phyloP scores from a whole-genome alignment of 2,329 filamentous ascomycete species.

The Pyrenochaeta sp. region DNA sequence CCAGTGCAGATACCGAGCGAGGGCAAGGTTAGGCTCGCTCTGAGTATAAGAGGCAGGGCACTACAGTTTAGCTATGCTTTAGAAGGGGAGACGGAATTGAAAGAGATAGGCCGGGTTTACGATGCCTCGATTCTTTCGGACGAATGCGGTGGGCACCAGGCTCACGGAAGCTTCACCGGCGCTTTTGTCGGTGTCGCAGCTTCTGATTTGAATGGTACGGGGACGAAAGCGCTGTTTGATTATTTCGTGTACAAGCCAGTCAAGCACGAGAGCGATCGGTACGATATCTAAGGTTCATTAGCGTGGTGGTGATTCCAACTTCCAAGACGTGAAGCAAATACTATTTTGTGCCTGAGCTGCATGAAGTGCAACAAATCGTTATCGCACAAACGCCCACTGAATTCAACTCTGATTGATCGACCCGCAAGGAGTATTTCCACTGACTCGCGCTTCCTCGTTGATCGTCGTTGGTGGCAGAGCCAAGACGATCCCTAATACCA shows the following conservation, averaged over 20 bases:
- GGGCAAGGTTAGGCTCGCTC: slow-evolving; percentile 62
- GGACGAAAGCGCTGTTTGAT: slow-evolving; percentile 37
- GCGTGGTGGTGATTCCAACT: neutral
- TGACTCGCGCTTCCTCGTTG: no score
- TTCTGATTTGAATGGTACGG: slow-evolving; percentile 42
- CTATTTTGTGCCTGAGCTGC: neutral
- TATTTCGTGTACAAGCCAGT: slow-evolving; percentile 43
- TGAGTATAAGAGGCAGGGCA: slow-evolving; percentile 59
- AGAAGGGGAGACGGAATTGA: slow-evolving; percentile 52
- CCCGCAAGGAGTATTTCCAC: no score
- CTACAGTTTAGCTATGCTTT: slow-evolving; percentile 67
- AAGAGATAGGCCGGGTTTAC: slow-evolving; percentile 62
- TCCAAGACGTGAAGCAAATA: no score
- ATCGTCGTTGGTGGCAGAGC: no score
- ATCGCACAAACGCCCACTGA: no score
- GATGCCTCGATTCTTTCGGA: slow-evolving; percentile 68
- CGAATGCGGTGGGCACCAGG: slow-evolving; percentile 68
- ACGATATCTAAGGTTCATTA: slow-evolving; percentile 33
- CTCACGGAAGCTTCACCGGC: slow-evolving; percentile 69
- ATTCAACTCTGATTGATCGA: no score
- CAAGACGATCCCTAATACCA: neutral
- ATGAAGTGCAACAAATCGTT: no score
- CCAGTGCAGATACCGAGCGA: slow-evolving; percentile 61
- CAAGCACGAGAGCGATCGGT: slow-evolving; percentile 39
- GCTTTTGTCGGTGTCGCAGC: slow-evolving; percentile 52